These are phyloP conservation scores for Diaporthe sp. DNA, from an alignment of 2,329 filamentous ascomycete genomes.

Conservation along the genomic window DNA sequence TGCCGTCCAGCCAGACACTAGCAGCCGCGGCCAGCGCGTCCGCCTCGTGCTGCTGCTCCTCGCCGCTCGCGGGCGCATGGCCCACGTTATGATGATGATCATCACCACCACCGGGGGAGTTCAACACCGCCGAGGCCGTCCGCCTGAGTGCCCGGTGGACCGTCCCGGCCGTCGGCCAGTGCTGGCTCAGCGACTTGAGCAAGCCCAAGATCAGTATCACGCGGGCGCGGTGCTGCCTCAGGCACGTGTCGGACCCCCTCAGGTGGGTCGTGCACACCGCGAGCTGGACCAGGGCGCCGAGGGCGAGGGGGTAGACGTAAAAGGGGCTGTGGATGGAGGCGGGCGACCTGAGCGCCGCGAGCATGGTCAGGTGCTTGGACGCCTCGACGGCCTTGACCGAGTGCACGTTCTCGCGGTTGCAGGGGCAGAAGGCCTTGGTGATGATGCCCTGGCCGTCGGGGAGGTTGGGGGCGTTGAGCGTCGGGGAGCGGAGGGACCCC, in stretches of 20 bases:
- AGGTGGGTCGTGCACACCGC: not conserved
- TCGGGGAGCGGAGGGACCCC: not conserved
- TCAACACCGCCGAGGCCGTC: not conserved
- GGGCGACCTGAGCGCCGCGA: not conserved
- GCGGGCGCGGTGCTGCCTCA: slow-evolving; percentile 6
- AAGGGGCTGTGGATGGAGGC: not conserved
- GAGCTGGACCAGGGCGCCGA: not conserved
- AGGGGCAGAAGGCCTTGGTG: not conserved
- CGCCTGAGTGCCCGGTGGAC: not conserved
- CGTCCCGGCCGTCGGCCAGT: slow-evolving; percentile 3
- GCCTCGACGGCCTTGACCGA: slow-evolving; percentile 10
- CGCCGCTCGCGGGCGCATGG: not conserved
- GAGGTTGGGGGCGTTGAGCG: not conserved
- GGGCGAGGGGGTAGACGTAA: not conserved
- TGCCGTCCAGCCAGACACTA: not conserved
- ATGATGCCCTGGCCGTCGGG: slow-evolving; percentile 5
- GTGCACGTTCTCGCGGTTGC: slow-evolving; percentile 7
- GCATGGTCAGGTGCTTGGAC: not conserved
- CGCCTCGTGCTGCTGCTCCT: not conserved
- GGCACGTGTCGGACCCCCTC: not conserved
- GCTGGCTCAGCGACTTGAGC: slow-evolving; percentile 3
- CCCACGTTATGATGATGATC: not conserved
- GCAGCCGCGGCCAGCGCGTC: not conserved
- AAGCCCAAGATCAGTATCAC: not conserved
- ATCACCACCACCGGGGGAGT: not conserved